Percentiles rank a stretch among this genome's conserved stretches.
Conservation (phyloP, 2,329 filamentous ascomycete genomes). For the Mycogone perniciosa region DNA sequence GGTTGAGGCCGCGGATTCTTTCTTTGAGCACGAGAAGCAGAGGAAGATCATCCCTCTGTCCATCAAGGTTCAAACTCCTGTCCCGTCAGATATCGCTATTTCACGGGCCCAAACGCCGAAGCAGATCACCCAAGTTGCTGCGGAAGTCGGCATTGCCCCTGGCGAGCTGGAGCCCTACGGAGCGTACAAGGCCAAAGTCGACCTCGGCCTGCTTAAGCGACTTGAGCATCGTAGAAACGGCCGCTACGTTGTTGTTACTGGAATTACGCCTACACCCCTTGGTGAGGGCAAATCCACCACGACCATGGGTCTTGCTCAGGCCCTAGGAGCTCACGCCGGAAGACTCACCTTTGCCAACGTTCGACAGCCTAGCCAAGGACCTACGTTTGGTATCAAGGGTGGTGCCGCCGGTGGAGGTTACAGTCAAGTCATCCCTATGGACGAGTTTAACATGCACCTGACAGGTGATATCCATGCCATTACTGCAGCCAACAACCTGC, state of each 20-base stretch:
- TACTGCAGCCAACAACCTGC: constrained; percentile 91
- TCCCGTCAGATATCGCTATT: constrained; percentile 93
- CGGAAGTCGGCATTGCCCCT: constrained; percentile 80
- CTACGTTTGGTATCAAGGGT: constrained; percentile 98
- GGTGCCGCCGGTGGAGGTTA: constrained; percentile 95
- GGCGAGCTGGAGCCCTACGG: constrained; percentile 93
- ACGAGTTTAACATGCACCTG: constrained; percentile 97
- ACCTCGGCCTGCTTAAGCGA: constrained; percentile 72
- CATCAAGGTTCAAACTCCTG: constrained; percentile 68
- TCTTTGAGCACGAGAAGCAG: constrained; percentile 76
- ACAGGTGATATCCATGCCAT: constrained; percentile 98
- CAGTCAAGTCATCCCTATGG: constrained; percentile 99
- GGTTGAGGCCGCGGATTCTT: constrained; percentile 73
- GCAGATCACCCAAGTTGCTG: constrained; percentile 74
- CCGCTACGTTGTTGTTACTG: constrained; percentile 85
- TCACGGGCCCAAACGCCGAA: constrained; percentile 90
- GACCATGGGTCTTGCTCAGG: constrained; percentile 91
- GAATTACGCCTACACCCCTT: constrained; percentile 92
- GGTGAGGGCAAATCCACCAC: constrained; percentile 98
- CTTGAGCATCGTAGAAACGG: constrained; percentile 83
- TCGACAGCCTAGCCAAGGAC: constrained; percentile 91
- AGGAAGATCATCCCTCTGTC: constrained; percentile 77
- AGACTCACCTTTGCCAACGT: constrained; percentile 94
- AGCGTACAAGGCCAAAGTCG: constrained; percentile 92
- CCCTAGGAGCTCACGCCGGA: constrained; percentile 80